Evolutionary conservation across 257 asterid genomes (phyloP).

Genomic region (Paulownia fortunei): DNA sequence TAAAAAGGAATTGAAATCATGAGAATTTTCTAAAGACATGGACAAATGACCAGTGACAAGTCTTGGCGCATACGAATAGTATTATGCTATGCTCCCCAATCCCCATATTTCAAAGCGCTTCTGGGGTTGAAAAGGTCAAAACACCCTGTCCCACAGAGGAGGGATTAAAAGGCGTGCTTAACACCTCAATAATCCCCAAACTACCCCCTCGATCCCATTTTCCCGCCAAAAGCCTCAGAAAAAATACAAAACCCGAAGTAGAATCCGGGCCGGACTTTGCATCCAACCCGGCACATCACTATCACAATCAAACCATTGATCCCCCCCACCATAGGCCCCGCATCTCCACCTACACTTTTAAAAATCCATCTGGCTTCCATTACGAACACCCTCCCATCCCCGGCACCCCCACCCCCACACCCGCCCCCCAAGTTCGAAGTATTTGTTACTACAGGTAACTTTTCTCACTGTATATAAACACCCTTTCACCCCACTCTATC

Average conservation of each 20-base stretch:
- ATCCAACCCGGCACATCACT: slow-evolving; percentile 27
- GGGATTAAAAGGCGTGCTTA: slow-evolving; percentile 37
- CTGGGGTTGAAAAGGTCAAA: neutral
- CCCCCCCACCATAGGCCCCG: slow-evolving; percentile 45
- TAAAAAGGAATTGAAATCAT: neutral
- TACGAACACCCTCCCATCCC: too few species aligned
- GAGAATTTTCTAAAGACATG: slow-evolving; percentile 1
- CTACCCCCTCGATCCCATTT: slow-evolving; percentile 28
- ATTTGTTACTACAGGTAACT: neutral
- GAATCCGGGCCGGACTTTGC: neutral
- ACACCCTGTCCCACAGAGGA: slow-evolving; percentile 2
- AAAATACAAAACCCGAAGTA: neutral
- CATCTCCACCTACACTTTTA: slow-evolving; percentile 46
- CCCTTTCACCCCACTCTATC: slow-evolving; percentile 15
- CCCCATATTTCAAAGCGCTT: neutral
- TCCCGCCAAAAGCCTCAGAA: slow-evolving; percentile 47
- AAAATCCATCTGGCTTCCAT: slow-evolving; percentile 65
- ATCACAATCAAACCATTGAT: slow-evolving; percentile 30
- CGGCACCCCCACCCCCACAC: slow-evolving; percentile 24
- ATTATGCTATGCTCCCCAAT: neutral
- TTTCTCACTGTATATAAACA: slow-evolving; percentile 14
- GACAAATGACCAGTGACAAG: neutral
- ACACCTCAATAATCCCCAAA: slow-evolving; percentile 27
- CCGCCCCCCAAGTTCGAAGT: neutral
- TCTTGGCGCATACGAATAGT: neutral